Percentiles rank a stretch among this genome's conserved stretches.
Conservation (phyloP, 2,329 filamentous ascomycete species). For the Mariannaea sp. region DNA sequence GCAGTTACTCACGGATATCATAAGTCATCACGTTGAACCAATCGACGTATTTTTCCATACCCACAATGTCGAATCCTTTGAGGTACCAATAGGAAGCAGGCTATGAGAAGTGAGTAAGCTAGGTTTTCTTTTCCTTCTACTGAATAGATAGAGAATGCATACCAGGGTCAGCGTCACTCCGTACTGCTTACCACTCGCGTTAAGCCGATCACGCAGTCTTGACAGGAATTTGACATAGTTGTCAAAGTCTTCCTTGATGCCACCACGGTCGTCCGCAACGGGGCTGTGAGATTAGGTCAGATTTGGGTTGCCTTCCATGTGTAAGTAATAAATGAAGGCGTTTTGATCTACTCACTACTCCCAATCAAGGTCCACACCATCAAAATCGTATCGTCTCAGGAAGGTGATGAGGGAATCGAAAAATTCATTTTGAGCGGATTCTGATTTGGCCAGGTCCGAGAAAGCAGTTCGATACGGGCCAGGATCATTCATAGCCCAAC, state of each 20-base stretch:
- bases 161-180: neutral
- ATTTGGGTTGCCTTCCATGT: no score
- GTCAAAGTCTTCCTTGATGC: neutral
- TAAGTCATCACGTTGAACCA: constrained; percentile 1
- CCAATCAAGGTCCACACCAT: constrained; percentile 1
- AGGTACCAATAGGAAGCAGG: neutral
- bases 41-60: neutral
- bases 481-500: constrained; percentile 43
- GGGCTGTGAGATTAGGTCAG: neutral
- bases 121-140: no score
- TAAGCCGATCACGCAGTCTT: neutral
- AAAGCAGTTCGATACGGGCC: no score
- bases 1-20: neutral
- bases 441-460: neutral
- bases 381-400: neutral
- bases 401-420: neutral
- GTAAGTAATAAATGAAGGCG: no score
- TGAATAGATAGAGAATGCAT: no score
- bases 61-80: neutral
- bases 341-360: neutral
- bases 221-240: neutral
- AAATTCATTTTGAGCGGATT: neutral
- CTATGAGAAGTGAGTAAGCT: no score
- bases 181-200: neutral
- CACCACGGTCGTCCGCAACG: neutral